Base-by-base conservation (phyloP, 2,329 filamentous ascomycete species). In the Pseudogymnoascus destructans region DNA sequence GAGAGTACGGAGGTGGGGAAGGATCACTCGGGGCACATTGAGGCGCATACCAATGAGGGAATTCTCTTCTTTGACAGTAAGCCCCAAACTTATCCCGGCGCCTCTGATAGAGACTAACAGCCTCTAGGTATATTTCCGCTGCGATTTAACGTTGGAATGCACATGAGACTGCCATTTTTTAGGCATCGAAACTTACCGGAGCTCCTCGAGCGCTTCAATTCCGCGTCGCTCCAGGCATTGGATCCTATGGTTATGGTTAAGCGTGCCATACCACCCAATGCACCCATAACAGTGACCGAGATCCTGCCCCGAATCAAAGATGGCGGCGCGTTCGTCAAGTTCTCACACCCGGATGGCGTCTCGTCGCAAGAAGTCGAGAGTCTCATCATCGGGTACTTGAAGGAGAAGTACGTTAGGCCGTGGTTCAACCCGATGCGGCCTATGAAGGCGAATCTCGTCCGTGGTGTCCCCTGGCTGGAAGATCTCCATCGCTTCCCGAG, bases 321-420 rank as follows among this genome's bases (percentile, higher is more conserved):
- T 68, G 93, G 93, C 13, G 93, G 93, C 10, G 89, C 89, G 0
- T 97, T 95, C 69, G 84, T 97, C 70, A 96, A 95, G 70, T 90
- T 95, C 68, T 79, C 78, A 13, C 80, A 80, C 63, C 65, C 73
- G 15, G 69, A 70, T 8, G 67, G 63, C 0, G 63, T 76, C 4
- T 70, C 72, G 8, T 69, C 77, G 2, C 73, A 74, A 17, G 78
- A 82, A 25, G 75, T 89, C 11, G 82, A 85, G 72, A 76, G 76
- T 75, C 2, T 73, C 17, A 58, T 95, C 3, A 74, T 78, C 21
- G 73, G 80, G 30, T 78, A 85, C 62, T 75, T 97, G 1, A 74
- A 79, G 59, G 76, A 89, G 60, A 78, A 84, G 13, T 86, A 85
- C 0, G 80, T 95, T 35, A 88, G 84, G 61, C 91, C 92, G 2